These are phyloP conservation scores for Verticillium zaregamsianum DNA, from an alignment of 2,329 filamentous ascomycete genomes.

Conservation along the genomic window DNA sequence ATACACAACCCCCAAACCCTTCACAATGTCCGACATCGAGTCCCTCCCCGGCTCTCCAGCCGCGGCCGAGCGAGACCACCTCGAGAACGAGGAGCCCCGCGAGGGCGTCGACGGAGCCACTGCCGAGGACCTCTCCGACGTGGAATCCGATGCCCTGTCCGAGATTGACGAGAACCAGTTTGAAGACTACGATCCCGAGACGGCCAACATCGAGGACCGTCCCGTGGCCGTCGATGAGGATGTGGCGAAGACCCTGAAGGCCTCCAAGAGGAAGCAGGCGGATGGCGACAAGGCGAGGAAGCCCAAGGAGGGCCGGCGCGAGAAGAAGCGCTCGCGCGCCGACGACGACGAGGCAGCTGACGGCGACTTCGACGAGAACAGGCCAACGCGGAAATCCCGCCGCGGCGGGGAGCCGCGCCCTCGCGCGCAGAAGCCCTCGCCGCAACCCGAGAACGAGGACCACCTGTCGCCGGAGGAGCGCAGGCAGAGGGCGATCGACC, in stretches of 20 bases:
- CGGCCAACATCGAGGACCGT: constrained; percentile 58
- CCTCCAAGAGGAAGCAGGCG: constrained; percentile 60
- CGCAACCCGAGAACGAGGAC: constrained; percentile 69
- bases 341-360: constrained; percentile 43
- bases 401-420: constrained; percentile 44
- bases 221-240: constrained; percentile 67
- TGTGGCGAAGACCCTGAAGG: constrained; percentile 58
- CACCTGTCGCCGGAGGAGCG: constrained; percentile 79
- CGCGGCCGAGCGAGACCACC: constrained; percentile 17
- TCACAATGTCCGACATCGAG: constrained; percentile 42
- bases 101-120: constrained; percentile 31
- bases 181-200: constrained; percentile 63
- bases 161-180: constrained; percentile 69
- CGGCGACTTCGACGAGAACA: constrained; percentile 24
- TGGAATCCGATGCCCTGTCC: constrained; percentile 57
- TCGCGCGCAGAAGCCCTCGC: constrained; percentile 37
- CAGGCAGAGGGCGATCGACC: constrained; percentile 77
- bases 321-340: constrained; percentile 57
- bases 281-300: constrained; percentile 65
- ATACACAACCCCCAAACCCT: neutral
- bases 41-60: constrained; percentile 35
- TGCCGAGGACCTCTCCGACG: constrained; percentile 43
- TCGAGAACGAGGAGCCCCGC: constrained; percentile 19
- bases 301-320: constrained; percentile 68
- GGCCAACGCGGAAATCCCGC: constrained; percentile 40